These are phyloP conservation scores for Daphne laureola DNA, from an alignment of 441 rosid genomes.

Conservation along the genomic window DNA sequence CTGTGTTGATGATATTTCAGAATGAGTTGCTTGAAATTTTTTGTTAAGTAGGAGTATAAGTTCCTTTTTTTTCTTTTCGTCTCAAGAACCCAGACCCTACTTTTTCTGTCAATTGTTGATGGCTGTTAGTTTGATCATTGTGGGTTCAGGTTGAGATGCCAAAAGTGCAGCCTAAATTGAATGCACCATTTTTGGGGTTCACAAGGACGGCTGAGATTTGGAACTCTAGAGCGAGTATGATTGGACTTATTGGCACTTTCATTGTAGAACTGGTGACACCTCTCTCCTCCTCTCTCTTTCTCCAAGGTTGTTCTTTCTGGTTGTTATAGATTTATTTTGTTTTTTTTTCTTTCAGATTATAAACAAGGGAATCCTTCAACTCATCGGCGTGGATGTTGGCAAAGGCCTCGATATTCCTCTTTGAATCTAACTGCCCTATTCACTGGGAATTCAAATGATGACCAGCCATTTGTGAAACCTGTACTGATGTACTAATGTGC, in stretches of 20 bases:
- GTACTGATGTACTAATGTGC: too few species aligned
- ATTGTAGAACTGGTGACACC: slow-evolving; percentile 65
- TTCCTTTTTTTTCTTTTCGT: too few species aligned
- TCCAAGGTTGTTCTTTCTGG: neutral
- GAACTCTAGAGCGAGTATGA: slow-evolving; percentile 94
- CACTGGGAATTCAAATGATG: slow-evolving; percentile 5
- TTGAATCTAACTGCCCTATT: slow-evolving; percentile 14
- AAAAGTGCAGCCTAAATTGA: slow-evolving; percentile 56
- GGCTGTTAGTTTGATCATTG: too few species aligned
- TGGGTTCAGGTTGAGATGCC: slow-evolving; percentile 50
- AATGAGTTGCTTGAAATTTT: neutral
- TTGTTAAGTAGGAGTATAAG: too few species aligned
- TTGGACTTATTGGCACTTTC: slow-evolving; percentile 63
- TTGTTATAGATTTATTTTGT: neutral
- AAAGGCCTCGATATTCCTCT: slow-evolving; percentile 85
- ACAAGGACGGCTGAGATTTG: slow-evolving; percentile 70
- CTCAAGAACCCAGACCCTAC: too few species aligned
- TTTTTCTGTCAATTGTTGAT: too few species aligned
- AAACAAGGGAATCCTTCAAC: slow-evolving; percentile 59
- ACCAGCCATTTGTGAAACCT: too few species aligned
- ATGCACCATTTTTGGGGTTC: slow-evolving; percentile 62
- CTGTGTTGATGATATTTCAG: neutral
- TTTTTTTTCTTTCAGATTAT: slow-evolving; percentile 39
- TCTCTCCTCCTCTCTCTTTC: neutral
- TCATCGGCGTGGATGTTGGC: slow-evolving; percentile 68